These are phyloP conservation scores for Nemania sp. DNA, from an alignment of 2,329 filamentous ascomycete species.

Conservation along the genomic window DNA sequence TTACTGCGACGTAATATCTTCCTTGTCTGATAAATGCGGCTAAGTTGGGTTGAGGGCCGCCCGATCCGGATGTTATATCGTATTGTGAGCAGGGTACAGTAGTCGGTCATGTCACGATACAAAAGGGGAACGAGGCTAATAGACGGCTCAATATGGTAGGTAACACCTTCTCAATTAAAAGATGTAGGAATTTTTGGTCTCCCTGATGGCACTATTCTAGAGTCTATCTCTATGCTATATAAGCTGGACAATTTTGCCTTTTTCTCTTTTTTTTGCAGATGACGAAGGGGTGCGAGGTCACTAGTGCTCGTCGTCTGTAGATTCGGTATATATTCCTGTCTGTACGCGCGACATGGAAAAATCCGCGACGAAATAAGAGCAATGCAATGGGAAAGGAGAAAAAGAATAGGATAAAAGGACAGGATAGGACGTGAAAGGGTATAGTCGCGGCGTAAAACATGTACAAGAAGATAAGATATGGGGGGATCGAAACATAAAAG, in stretches of 20 bases:
- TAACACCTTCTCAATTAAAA: no score
- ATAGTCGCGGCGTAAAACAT: constrained; percentile 20
- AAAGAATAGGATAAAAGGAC: no score
- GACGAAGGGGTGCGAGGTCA: neutral
- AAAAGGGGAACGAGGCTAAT: no score
- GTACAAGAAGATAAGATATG: constrained; percentile 16
- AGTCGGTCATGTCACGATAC: no score
- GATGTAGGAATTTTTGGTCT: neutral
- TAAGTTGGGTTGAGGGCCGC: no score
- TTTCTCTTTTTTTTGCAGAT: neutral
- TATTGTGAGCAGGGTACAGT: no score
- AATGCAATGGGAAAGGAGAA: no score
- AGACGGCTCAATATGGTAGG: no score
- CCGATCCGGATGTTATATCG: no score
- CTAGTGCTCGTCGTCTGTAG: neutral
- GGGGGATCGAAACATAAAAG: neutral
- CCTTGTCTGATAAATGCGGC: no score
- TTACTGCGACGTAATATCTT: no score
- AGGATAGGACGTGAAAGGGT: constrained; percentile 15
- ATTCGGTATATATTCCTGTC: neutral
- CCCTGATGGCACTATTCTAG: constrained; percentile 10
- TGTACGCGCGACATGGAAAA: neutral
- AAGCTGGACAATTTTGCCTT: neutral
- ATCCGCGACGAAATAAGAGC: no score
- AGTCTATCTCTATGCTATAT: constrained; percentile 15